phyloP scores from a whole-genome alignment of 1,284 basidiomycete genomes.

The Irpex rosettiformis region DNA sequence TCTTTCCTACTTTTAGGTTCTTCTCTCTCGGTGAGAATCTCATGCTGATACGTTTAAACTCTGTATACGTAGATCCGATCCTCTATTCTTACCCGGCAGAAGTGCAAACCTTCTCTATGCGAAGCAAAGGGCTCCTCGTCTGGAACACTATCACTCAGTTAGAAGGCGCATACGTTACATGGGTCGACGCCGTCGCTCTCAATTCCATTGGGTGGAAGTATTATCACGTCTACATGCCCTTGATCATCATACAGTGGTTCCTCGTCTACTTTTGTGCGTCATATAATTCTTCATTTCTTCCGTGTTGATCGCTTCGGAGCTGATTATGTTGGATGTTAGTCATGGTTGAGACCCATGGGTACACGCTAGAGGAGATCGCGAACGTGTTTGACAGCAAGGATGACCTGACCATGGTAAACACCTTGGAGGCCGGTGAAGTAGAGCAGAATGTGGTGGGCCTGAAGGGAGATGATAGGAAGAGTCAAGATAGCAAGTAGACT shows the following conservation, averaged over 20 bases:
- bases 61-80: background rate
- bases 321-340: background rate
- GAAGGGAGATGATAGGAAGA: no score
- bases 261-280: background rate
- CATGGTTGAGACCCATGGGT: background rate
- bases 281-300: background rate
- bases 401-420: background rate
- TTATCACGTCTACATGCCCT: background rate
- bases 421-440: background rate
- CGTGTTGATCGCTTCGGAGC: background rate
- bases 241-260: background rate
- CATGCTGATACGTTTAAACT: no score
- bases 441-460: no score
- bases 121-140: background rate
- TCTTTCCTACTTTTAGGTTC: background rate
- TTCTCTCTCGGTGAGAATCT: background rate
- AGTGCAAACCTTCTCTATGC: background rate
- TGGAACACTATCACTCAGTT: background rate
- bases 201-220: background rate
- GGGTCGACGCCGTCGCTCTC: background rate
- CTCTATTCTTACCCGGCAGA: background rate
- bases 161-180: background rate
- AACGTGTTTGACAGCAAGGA: background rate
- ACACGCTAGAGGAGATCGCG: background rate
- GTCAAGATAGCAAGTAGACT: background rate